Percentiles rank a stretch among this genome's conserved stretches.
Evolutionary conservation across 2,329 filamentous ascomycete genomes (phyloP).

Genomic region (Sporothrix pallida): DNA sequence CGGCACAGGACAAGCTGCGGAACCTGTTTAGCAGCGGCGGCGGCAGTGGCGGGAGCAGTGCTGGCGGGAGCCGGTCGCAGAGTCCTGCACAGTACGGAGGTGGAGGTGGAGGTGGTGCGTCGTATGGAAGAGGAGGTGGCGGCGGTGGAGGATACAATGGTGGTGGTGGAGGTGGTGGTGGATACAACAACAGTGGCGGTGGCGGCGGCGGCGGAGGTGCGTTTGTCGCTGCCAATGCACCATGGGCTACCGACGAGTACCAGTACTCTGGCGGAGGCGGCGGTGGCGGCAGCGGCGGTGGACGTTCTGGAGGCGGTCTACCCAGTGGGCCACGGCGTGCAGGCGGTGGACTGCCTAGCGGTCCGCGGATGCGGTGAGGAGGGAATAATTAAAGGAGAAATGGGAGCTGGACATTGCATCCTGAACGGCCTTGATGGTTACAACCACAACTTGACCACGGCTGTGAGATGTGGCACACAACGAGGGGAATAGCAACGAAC

Average conservation of each 20-base stretch:
- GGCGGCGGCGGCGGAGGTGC: slow-evolving; percentile 48
- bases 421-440: too few relatives aligned
- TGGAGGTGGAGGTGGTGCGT: slow-evolving; percentile 45
- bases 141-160: slow-evolving; percentile 47
- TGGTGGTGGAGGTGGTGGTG: slow-evolving; percentile 39
- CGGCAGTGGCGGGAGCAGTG: slow-evolving; percentile 42
- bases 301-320: slow-evolving; percentile 47
- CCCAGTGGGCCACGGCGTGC: slow-evolving; percentile 44
- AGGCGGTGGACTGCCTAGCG: slow-evolving; percentile 50
- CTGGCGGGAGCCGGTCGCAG: slow-evolving; percentile 55
- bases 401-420: too few relatives aligned
- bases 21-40: slow-evolving; percentile 75
- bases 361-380: slow-evolving; percentile 50
- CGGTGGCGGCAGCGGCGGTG: slow-evolving; percentile 45
- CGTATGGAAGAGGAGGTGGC: slow-evolving; percentile 44
- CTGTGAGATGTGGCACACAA: slow-evolving; percentile 11
- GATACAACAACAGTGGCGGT: slow-evolving; percentile 33
- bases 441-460: not conserved
- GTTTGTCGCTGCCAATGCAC: slow-evolving; percentile 54
- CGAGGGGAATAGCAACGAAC: not conserved
- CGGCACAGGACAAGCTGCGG: slow-evolving; percentile 82
- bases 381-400: not conserved
- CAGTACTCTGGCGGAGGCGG: slow-evolving; percentile 48
- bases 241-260: slow-evolving; percentile 53
- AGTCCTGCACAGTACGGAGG: slow-evolving; percentile 44